Conservation (phyloP, 2,329 filamentous ascomycete genomes). For the Diaporthe eres region DNA sequence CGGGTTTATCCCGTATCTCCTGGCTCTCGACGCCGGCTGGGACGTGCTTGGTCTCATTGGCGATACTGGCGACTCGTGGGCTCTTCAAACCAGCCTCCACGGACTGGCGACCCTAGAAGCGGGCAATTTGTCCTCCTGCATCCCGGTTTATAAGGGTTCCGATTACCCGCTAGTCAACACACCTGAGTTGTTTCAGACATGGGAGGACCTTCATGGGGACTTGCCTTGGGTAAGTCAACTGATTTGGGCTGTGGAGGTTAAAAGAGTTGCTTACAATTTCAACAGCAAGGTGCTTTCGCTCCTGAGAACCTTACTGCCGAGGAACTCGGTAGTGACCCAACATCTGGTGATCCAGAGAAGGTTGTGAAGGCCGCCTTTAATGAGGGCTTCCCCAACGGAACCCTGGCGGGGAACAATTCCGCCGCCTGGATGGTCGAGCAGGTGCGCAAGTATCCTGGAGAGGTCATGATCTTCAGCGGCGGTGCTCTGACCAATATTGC, state of each 20-base stretch:
- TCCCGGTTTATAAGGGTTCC: conserved; percentile 62
- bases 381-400: conserved; percentile 63
- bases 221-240: conserved; percentile 54
- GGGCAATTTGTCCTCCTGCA: conserved; percentile 60
- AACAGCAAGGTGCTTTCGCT: conserved; percentile 58
- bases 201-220: conserved; percentile 59
- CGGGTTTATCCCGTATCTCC: conserved; percentile 59
- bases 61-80: conserved; percentile 61
- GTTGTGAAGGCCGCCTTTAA: conserved; percentile 57
- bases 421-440: conserved; percentile 63
- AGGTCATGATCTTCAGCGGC: conserved; percentile 62
- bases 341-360: conserved; percentile 58
- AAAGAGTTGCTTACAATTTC: neutral
- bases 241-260: too few species aligned
- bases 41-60: conserved; percentile 57
- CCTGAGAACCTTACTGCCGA: conserved; percentile 59
- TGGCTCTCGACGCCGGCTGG: conserved; percentile 59
- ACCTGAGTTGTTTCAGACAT: conserved; percentile 57
- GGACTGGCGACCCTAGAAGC: conserved; percentile 61
- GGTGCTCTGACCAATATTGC: conserved; percentile 65
- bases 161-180: conserved; percentile 63
- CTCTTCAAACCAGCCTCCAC: conserved; percentile 59
- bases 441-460: conserved; percentile 63
- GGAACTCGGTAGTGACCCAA: conserved; percentile 58
- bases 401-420: conserved; percentile 55